Percentiles rank a stretch among this genome's conserved stretches.
Evolutionary conservation across 108 stramenopile genomes (phyloP).

Genomic region (Skeletonema potamos): DNA sequence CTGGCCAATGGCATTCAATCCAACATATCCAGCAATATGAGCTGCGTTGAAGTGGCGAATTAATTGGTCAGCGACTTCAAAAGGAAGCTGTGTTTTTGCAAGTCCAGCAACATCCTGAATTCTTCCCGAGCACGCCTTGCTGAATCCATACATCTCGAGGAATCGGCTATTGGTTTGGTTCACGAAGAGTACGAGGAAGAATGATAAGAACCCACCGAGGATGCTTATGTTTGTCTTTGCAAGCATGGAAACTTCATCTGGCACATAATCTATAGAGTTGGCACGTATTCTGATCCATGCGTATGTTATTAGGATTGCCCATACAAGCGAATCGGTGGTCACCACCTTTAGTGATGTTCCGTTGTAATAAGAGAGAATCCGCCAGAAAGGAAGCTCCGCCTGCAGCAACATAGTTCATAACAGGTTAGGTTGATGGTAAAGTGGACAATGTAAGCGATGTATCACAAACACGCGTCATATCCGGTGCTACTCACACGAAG

Average conservation of each 20-base stretch:
- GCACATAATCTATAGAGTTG: conserved; percentile 13
- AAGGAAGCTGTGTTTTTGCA: conserved; percentile 30
- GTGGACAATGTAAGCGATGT: too few relatives aligned
- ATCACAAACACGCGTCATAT: too few relatives aligned
- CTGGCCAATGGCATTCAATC: conserved; percentile 27
- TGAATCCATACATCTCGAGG: conserved; percentile 40
- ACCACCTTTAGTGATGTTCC: conserved; percentile 16
- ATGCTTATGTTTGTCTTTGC: conserved; percentile 22
- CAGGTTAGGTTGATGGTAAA: too few relatives aligned
- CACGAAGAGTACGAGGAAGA: conserved; percentile 62
- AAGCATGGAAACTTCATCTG: conserved; percentile 12
- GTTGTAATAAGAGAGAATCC: conserved; percentile 11
- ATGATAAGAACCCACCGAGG: conserved; percentile 53
- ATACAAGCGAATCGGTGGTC: conserved; percentile 27
- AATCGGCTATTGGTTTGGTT: conserved; percentile 48
- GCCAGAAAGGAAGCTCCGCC: conserved; percentile 18
- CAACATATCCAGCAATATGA: conserved; percentile 54
- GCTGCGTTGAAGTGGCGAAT: conserved; percentile 60
- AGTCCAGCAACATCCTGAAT: conserved; percentile 53
- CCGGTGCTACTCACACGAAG: background rate
- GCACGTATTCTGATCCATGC: conserved; percentile 22
- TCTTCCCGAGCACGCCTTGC: conserved; percentile 48
- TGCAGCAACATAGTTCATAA: background rate
- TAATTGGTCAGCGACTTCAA: conserved; percentile 27
- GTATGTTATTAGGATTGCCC: conserved; percentile 37